Evolutionary conservation across 1,139 yeast genomes (phyloP), one percentile per base, ranked within the genome.

Genomic region (Blastobotrys persicus): DNA sequence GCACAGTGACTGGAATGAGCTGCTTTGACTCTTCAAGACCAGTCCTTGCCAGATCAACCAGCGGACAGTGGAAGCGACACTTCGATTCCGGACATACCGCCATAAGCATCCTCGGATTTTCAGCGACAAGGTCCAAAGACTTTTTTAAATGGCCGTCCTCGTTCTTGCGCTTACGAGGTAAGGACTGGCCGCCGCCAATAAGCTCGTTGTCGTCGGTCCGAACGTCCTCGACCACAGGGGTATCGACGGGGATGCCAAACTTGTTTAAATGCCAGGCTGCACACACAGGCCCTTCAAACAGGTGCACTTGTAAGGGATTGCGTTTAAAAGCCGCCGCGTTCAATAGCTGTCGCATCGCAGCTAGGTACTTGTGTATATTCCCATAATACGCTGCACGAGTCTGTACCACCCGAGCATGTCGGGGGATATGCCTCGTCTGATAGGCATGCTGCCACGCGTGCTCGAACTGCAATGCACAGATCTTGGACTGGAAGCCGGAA

Each of bases 381-480:
- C 12, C 78, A 74, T 28, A 50, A 3, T 46, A 67, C 59, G 38
- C 64, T 0, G 34, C 37, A 13, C 45, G 37, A n/a, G 48, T 46
- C 18, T 49, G 51, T 14, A 57, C 51, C 20, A 62, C 54, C 18
- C 67, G 54, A 20, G 58, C 58, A 1, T 64, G 67, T 0, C 57
- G 57, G 1, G 67, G 59, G 2, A 85, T 81, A 60, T 79, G 88
- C 41, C 89, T 70, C 0, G 94, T 83, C 46, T 72, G 75, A 54
- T 80, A 73, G 0, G 85, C 74, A 63, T 86, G 92, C 59, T 87
- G 95, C 79, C 87, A 81, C 1, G 94, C 91, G 65, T 84, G 88
- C 58, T 67, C 79, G 61, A 80, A 80, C 63, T 85, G 91, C 48
- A 87, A 66, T 0, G 95, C 95, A 4, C 83, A 68, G 2, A 83